phyloP scores from a whole-genome alignment of 2,329 filamentous ascomycete species.

The Trichoderma cornu-damae region DNA sequence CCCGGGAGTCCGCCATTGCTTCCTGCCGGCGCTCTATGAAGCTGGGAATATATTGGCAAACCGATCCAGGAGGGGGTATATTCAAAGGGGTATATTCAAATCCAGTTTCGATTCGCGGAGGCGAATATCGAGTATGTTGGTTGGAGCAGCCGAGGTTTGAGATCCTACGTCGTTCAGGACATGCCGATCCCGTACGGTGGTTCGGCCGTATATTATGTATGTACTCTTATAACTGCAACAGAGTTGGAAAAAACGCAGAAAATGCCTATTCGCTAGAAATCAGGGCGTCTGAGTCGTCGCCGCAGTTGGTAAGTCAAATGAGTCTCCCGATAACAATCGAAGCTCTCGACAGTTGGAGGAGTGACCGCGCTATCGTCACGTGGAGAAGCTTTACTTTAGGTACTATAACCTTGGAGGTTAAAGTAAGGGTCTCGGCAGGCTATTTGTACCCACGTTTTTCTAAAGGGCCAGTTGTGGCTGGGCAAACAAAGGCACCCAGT shows the following conservation, averaged over 20 bases:
- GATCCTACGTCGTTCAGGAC: constrained; percentile 9
- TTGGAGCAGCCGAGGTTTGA: background rate
- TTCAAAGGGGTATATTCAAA: background rate
- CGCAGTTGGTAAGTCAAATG: background rate
- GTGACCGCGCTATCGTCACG: constrained; percentile 10
- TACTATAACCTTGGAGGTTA: no score
- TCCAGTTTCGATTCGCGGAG: constrained; percentile 1
- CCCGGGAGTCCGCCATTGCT: constrained; percentile 30
- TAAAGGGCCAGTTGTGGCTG: background rate
- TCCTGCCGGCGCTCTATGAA: background rate
- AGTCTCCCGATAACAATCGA: constrained; percentile 1
- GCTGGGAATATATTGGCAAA: background rate
- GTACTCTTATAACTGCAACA: background rate
- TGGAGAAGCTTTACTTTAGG: no score
- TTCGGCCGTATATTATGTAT: background rate
- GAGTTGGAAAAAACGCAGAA: background rate
- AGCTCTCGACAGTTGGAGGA: constrained; percentile 4
- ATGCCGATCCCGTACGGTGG: constrained; percentile 2
- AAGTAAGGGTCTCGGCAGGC: no score
- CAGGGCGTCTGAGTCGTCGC: background rate
- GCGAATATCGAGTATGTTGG: background rate
- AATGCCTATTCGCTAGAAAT: background rate
- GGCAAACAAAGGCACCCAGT: no score
- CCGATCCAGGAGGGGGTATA: background rate
- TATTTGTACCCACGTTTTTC: background rate